phyloP scores from a whole-genome alignment of 768 basidiomycete genomes.

The Mycena leptocephala region DNA sequence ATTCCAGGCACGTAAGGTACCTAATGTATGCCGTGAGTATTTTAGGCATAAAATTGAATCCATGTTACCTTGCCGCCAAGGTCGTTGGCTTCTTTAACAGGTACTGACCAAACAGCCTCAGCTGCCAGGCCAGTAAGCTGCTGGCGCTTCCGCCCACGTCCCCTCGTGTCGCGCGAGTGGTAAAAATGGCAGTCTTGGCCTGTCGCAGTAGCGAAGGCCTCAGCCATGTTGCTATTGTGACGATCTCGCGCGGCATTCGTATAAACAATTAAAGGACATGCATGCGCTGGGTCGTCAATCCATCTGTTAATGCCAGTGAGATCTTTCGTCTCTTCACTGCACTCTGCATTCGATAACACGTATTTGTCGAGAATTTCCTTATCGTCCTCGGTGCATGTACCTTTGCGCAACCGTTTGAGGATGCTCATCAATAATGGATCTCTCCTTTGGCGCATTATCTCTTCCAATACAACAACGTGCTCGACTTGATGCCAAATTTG shows the following conservation, averaged over 20 bases:
- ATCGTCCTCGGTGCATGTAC: background rate
- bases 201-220: background rate
- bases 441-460: constrained; percentile 39
- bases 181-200: background rate
- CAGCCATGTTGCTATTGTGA: background rate
- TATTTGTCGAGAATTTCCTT: constrained; percentile 18
- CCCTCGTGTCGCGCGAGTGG: too few species aligned
- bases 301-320: constrained; percentile 11
- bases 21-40: background rate
- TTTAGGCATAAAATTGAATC: background rate
- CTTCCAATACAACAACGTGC: constrained; percentile 23
- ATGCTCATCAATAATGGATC: constrained; percentile 16
- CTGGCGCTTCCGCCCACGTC: too few species aligned
- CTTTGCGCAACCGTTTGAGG: constrained; percentile 9
- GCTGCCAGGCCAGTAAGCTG: too few species aligned
- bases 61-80: background rate
- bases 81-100: background rate
- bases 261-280: constrained; percentile 12
- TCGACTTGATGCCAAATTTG: constrained; percentile 23
- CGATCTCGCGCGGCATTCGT: constrained; percentile 16
- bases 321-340: constrained; percentile 1
- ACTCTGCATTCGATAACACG: constrained; percentile 3
- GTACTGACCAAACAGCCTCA: too few species aligned
- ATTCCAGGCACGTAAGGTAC: background rate
- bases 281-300: constrained; percentile 5